Base-by-base conservation (phyloP, 1,284 basidiomycete genomes). In the Heliocybe sulcata region DNA sequence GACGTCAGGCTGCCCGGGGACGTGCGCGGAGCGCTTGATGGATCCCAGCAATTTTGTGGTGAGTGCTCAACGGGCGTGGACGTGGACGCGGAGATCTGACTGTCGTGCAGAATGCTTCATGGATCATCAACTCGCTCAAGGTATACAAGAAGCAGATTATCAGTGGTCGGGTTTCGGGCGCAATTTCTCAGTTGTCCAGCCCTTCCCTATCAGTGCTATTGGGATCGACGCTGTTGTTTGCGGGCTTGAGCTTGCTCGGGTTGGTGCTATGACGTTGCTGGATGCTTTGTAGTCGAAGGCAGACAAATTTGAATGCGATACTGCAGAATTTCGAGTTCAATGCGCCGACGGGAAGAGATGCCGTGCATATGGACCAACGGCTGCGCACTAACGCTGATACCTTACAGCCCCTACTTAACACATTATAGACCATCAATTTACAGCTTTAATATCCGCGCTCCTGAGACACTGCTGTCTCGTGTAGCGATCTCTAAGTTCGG, bases 1-100 rank as follows among this genome's bases (percentile, higher is more conserved):
- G 9, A 84, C 82, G 3, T 82, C 85, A 1, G 79, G 79, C 20
- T 92, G 88, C 63, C 84, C 87, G 4, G 90, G 89, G 38, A 84
- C 85, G 45, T 92, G 90, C 63, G 64, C 75, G 12, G 75, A 80
- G 20, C 74, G 75, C 55, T 66, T 92, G 35, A 80, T 77, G 73
- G 76, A 90, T 63, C 87, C 88, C 1, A 65, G 64, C 1, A 91
- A 91, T 66, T 88, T 87, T 58, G 79, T 75, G 62, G 85, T 82
- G 67, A 55, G 79, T 66, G 25, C 16, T 45, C 6, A 16, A 6
- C n/a, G 19, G 19, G 6, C n/a, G 31, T 29, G 54, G 4, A 11
- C 19, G 29, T 25, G 35, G 27, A n/a, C 35, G 53, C 6, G 52
- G 54, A 31, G 47, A 20, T 49, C 51, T 31, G 52, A 52, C 25